Evolutionary conservation across 768 basidiomycete species (phyloP).

Genomic region (Galerina sulciceps): DNA sequence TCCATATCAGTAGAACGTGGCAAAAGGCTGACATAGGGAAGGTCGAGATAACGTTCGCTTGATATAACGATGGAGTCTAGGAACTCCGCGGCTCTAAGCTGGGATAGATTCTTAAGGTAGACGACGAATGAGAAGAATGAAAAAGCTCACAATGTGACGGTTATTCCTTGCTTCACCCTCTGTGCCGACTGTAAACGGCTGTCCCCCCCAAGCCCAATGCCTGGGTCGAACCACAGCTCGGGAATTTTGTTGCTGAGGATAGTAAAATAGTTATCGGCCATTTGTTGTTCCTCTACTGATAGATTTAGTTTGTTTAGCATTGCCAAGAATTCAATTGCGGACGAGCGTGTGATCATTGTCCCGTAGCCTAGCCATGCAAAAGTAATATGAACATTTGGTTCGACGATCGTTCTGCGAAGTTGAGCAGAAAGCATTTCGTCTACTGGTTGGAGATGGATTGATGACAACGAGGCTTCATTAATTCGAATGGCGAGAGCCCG

Average conservation of each 20-base stretch:
- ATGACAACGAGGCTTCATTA: slow-evolving; percentile 22
- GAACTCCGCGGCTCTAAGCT: slow-evolving; percentile 52
- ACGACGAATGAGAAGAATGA: background rate
- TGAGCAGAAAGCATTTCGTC: slow-evolving; percentile 63
- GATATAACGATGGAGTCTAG: slow-evolving; percentile 37
- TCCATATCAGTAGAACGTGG: slow-evolving; percentile 3
- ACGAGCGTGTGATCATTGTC: slow-evolving; percentile 49
- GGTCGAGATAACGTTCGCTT: background rate
- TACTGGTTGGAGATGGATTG: slow-evolving; percentile 61
- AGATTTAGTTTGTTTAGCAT: slow-evolving; percentile 48
- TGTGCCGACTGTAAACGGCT: slow-evolving; percentile 63
- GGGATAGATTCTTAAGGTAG: background rate
- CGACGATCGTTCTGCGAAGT: slow-evolving; percentile 46
- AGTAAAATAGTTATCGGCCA: slow-evolving; percentile 76
- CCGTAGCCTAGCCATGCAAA: slow-evolving; percentile 76
- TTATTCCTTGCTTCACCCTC: slow-evolving; percentile 64
- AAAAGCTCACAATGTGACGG: slow-evolving; percentile 56
- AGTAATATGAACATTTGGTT: slow-evolving; percentile 48
- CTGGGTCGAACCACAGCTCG: slow-evolving; percentile 68
- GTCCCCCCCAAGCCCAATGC: slow-evolving; percentile 63
- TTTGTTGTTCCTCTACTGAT: slow-evolving; percentile 54
- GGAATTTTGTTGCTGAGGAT: slow-evolving; percentile 58
- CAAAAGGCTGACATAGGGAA: slow-evolving; percentile 31
- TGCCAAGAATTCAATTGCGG: slow-evolving; percentile 49
- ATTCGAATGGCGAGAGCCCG: slow-evolving; percentile 49